Conservation (phyloP, 345 rosid genomes). For the Anastatica hierochuntica region DNA sequence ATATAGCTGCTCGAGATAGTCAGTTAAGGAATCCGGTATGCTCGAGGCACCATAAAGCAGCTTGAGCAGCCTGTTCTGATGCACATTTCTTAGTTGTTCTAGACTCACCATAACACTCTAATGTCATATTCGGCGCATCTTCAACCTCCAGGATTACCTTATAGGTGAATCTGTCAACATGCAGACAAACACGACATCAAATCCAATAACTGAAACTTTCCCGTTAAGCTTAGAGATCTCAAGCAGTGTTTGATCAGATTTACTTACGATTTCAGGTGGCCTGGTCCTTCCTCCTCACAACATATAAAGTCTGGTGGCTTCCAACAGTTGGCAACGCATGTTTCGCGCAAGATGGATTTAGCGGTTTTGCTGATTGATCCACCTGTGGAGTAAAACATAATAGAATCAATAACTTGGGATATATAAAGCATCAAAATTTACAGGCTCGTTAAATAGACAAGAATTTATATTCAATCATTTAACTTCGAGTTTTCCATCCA, state of each 20-base stretch:
- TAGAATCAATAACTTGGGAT: slow-evolving; percentile 1
- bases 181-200: too few relatives aligned
- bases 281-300: slow-evolving; percentile 60
- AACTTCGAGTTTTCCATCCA: too few relatives aligned
- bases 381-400: slow-evolving; percentile 25
- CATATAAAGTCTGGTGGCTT: slow-evolving; percentile 61
- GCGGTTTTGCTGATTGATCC: slow-evolving; percentile 34
- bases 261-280: slow-evolving; percentile 70
- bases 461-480: not conserved
- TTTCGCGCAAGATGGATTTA: slow-evolving; percentile 49
- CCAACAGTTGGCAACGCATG: slow-evolving; percentile 64
- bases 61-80: slow-evolving; percentile 79
- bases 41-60: slow-evolving; percentile 61
- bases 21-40: slow-evolving; percentile 38
- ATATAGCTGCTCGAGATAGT: too few relatives aligned
- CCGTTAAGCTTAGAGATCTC: not conserved
- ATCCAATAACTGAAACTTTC: not conserved
- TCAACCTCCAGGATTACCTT: slow-evolving; percentile 55
- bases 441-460: not conserved
- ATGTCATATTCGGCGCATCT: slow-evolving; percentile 28
- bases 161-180: slow-evolving; percentile 49
- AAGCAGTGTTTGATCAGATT: not conserved
- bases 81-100: slow-evolving; percentile 59
- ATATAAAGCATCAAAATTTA: not conserved
- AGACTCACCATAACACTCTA: slow-evolving; percentile 52